These are phyloP conservation scores for Leishmania arabica DNA, from an alignment of 208 protist species.

Conservation along the genomic window DNA sequence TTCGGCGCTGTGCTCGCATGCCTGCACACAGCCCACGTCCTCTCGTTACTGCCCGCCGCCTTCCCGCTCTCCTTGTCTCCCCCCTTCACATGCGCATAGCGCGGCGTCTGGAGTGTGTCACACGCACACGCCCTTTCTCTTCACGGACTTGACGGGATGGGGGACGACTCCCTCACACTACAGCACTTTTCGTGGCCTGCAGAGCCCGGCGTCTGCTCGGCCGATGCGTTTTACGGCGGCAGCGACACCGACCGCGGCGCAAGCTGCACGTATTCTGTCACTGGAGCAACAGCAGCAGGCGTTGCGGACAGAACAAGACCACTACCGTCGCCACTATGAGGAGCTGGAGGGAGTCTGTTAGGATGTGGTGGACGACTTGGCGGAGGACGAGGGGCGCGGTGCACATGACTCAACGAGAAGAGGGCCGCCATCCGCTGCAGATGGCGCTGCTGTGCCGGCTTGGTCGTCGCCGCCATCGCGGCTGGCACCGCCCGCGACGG, in stretches of 20 bases:
- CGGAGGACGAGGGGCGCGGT: background rate
- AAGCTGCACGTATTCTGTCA: background rate
- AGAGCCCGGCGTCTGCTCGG: background rate
- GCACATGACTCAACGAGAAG: background rate
- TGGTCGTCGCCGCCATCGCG: background rate
- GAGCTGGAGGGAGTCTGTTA: constrained; percentile 26
- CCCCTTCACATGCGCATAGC: background rate
- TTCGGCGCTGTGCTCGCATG: background rate
- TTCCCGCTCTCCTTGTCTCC: background rate
- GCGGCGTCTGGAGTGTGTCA: background rate
- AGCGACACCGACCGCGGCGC: background rate
- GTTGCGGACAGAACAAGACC: constrained; percentile 6
- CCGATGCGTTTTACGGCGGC: background rate
- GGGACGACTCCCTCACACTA: background rate
- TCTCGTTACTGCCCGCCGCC: background rate
- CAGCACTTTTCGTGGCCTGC: background rate
- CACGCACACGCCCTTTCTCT: background rate
- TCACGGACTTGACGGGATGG: background rate
- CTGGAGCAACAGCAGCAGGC: constrained; percentile 7
- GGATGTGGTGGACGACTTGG: constrained; percentile 12
- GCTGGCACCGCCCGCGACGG: background rate
- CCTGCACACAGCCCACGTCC: background rate
- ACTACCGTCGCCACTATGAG: constrained; percentile 9
- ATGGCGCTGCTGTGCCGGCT: background rate
- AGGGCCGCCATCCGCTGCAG: background rate